Base-by-base conservation (phyloP, 2,329 filamentous ascomycete species). In the Cryphonectria naterciae region DNA sequence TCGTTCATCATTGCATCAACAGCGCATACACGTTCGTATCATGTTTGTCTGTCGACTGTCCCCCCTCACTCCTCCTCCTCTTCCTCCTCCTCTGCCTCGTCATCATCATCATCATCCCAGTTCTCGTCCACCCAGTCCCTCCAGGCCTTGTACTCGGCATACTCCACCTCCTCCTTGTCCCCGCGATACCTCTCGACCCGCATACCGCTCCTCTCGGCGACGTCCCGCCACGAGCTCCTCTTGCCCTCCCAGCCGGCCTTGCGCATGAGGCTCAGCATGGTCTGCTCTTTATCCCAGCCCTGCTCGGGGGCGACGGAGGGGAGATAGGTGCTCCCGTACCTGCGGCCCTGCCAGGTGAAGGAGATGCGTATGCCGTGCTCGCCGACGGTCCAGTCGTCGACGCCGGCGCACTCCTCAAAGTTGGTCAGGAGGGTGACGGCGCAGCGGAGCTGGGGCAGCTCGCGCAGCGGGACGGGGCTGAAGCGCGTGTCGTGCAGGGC, bases 231-330 rank as follows among this genome's bases (percentile, higher is more conserved):
- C 56, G 88, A 86, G 1, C 92, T 92, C 73, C 86, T 89, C 87
- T 91, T 93, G 0, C 94, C 94, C 70, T 87, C 87, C 95, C 95
- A 99, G 1, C 96, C 96, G 0, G 95, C 95, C 85, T 99, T 99
- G 72, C 93, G 87, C 91, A 98, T 96, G 78, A 98, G 83, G 81
- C 93, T 97, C 68, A 94, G 87, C 2, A 99, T 81, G 0, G 95
- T 93, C 85, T 98, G 93, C 79, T 98, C 95, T 81, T 96, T 95
- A 15, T 88, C 93, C 96, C 96, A 99, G 22, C 93, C 95, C 80
- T 98, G 96, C 84, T 99, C 96, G 1, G 88, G 84, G 13, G 95
- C 92, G 7, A 99, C 94, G 78, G 98, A 93, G 0, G 96, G 96
- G 19, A 99, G 86, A 78, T 98, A 99, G 0, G 96, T 98, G 0